Percentiles rank a stretch among this genome's conserved stretches.
These are phyloP conservation scores for Suhomyces yuchorum DNA, from an alignment of 1,139 yeast species.

Conservation along the genomic window DNA sequence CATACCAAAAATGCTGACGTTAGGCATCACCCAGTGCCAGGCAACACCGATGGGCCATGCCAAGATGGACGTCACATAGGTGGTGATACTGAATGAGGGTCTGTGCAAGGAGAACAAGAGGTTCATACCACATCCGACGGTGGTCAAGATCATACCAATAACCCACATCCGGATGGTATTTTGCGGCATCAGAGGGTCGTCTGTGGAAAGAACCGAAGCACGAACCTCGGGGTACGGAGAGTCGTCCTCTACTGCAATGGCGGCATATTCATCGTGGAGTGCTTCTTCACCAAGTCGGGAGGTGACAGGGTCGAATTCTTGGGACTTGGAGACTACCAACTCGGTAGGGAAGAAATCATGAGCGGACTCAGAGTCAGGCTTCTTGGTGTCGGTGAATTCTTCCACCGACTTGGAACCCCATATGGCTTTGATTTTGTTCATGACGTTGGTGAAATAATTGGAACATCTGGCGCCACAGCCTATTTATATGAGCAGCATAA, in stretches of 20 bases:
- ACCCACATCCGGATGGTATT: constrained; percentile 67
- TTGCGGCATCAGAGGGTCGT: constrained; percentile 57
- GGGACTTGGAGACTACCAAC: constrained; percentile 32
- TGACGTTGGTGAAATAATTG: not conserved
- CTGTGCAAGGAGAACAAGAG: constrained; percentile 60
- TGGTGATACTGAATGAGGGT: constrained; percentile 57
- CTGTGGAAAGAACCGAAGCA: constrained; percentile 66
- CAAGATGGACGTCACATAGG: constrained; percentile 58
- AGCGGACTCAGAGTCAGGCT: constrained; percentile 22
- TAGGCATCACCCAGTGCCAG: constrained; percentile 53
- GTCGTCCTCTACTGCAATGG: constrained; percentile 49
- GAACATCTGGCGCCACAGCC: not conserved
- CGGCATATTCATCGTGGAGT: constrained; percentile 47
- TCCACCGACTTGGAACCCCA: constrained; percentile 5
- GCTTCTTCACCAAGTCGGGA: constrained; percentile 22
- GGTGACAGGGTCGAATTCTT: constrained; percentile 41
- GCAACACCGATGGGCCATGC: constrained; percentile 64
- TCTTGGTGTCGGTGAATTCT: constrained; percentile 2
- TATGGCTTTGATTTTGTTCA: constrained; percentile 4
- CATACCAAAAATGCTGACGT: constrained; percentile 42
- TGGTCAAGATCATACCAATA: constrained; percentile 51
- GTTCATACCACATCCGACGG: constrained; percentile 63
- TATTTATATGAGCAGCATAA: constrained; percentile 1
- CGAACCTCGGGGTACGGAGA: constrained; percentile 72
- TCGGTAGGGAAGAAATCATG: constrained; percentile 18